Evolutionary conservation across 2,329 filamentous ascomycete species (phyloP).

Genomic region (Verruconis gallopava): DNA sequence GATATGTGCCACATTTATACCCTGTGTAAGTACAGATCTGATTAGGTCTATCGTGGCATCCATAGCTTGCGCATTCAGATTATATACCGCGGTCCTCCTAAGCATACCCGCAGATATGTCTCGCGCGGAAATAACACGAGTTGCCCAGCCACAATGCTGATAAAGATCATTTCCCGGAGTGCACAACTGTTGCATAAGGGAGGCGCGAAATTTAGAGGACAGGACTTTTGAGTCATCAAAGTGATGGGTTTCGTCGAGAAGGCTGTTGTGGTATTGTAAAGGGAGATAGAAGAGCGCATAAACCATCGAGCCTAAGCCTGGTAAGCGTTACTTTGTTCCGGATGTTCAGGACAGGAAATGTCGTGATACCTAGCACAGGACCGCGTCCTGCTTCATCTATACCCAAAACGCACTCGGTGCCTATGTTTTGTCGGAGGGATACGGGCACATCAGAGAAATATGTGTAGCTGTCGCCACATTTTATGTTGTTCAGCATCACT

Average conservation of each 20-base stretch:
- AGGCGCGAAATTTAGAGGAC: conserved; percentile 62
- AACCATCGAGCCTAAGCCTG: conserved; percentile 53
- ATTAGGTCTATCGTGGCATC: conserved; percentile 82
- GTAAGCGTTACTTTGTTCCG: conserved; percentile 11
- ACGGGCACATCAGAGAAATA: conserved; percentile 33
- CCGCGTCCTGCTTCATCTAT: conserved; percentile 91
- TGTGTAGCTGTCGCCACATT: conserved; percentile 34
- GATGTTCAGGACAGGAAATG: conserved; percentile 12
- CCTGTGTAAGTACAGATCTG: conserved; percentile 57
- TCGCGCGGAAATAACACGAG: conserved; percentile 65
- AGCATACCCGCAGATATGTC: conserved; percentile 75
- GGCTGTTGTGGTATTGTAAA: conserved; percentile 50
- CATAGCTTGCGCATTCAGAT: conserved; percentile 91
- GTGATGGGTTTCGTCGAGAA: conserved; percentile 66
- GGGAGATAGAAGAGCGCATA: conserved; percentile 60
- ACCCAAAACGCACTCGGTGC: conserved; percentile 61
- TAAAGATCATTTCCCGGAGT: conserved; percentile 45
- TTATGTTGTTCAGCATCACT: conserved; percentile 17
- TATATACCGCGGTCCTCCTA: conserved; percentile 52
- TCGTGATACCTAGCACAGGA: conserved; percentile 83
- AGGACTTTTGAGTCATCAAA: conserved; percentile 95
- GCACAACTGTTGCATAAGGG: conserved; percentile 61
- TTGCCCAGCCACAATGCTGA: conserved; percentile 68
- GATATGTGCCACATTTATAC: conserved; percentile 76
- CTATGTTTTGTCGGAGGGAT: conserved; percentile 27